Conservation (phyloP, 208 protist genomes). For the Wallacemonas sp. region DNA sequence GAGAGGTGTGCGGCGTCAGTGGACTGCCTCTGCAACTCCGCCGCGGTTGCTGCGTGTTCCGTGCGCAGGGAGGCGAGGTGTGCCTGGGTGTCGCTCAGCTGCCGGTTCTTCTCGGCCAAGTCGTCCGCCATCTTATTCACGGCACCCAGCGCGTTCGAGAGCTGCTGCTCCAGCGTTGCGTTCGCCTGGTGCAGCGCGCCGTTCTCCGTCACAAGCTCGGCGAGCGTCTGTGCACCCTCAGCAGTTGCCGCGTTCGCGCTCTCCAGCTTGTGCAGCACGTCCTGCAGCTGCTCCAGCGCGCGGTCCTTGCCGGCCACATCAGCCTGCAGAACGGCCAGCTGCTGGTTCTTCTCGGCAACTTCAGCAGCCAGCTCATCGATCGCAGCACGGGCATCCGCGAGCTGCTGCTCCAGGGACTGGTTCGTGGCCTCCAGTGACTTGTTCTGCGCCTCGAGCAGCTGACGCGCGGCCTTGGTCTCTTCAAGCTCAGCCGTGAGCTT, state of each 20-base stretch:
- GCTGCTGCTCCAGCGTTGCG: not conserved
- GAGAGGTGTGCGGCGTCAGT: conserved; percentile 1
- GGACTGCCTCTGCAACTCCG: not conserved
- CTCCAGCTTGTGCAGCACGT: conserved; percentile 22
- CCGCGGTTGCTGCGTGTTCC: conserved; percentile 2
- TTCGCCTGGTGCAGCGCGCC: not conserved
- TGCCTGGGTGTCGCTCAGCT: not conserved
- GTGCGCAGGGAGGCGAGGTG: not conserved
- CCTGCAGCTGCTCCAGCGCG: conserved; percentile 12
- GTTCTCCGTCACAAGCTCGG: not conserved
- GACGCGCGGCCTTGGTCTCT: not conserved
- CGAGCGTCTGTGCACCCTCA: not conserved
- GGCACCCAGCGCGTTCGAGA: not conserved
- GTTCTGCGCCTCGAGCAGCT: not conserved
- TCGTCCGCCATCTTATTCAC: conserved; percentile 20
- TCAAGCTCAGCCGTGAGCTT: not conserved
- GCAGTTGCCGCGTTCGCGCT: conserved; percentile 3
- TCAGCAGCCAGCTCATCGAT: conserved; percentile 14
- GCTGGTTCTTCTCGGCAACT: not conserved
- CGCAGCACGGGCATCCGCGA: conserved; percentile 3
- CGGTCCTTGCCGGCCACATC: conserved; percentile 2
- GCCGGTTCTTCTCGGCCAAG: not conserved
- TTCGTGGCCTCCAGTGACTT: not conserved
- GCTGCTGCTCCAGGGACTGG: not conserved
- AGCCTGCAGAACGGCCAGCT: not conserved